Evolutionary conservation across 371 early-diverging fungal species (phyloP).

Genomic region (Saksenaea oblongispora): DNA sequence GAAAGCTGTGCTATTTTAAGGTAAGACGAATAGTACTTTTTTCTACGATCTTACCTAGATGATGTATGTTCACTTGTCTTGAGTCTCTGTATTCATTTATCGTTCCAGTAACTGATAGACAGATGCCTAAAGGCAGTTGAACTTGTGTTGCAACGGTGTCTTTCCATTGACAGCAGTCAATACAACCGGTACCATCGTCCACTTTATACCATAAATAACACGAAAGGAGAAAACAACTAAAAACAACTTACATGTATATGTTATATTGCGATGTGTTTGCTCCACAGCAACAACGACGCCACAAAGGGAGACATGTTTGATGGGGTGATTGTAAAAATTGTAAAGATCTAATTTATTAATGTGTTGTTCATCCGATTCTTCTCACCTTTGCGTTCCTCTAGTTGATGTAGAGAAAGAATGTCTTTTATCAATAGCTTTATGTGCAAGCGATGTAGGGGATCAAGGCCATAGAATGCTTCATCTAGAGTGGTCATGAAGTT

Average conservation of each 20-base stretch:
- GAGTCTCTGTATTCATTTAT: not conserved
- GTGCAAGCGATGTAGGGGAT: not conserved
- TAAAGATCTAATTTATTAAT: conserved; percentile 5
- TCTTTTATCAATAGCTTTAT: not conserved
- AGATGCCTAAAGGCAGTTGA: conserved; percentile 8
- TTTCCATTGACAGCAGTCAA: conserved; percentile 15
- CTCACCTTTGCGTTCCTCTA: not conserved
- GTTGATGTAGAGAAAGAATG: not conserved
- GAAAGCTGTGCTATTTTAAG: not conserved
- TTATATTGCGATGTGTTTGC: not conserved
- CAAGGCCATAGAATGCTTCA: not conserved
- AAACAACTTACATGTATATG: conserved; percentile 8
- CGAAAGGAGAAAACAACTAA: no score
- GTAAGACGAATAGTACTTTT: not conserved
- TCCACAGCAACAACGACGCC: conserved; percentile 14
- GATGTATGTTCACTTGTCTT: conserved; percentile 6
- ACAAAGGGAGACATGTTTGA: conserved; percentile 12
- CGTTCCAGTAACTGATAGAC: conserved; percentile 10
- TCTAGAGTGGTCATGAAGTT: not conserved
- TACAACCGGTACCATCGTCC: conserved; percentile 19
- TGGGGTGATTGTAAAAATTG: not conserved
- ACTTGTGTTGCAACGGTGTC: not conserved
- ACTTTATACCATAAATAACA: conserved; percentile 5
- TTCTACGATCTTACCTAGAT: conserved; percentile 9
- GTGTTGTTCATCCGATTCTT: no score